Base-by-base conservation (phyloP, 805 yeast species). In the Danielozyma ontarioensis region DNA sequence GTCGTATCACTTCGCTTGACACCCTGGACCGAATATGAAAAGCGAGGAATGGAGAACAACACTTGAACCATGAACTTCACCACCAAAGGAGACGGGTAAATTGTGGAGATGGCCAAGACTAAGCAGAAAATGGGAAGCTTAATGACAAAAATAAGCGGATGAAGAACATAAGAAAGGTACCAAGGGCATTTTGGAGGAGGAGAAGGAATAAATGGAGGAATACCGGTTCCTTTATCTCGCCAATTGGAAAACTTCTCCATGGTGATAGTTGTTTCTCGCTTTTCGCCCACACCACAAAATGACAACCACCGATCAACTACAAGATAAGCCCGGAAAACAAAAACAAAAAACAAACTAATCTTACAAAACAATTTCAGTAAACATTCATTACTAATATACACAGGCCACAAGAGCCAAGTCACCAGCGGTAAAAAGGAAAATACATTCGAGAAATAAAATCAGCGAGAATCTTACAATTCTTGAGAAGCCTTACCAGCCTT, bases 151-250 rank as follows among this genome's bases (percentile, higher is more conserved):
- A 44, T n/a, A 3, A 37, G 24, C 5, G 42, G 40, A 17, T 38
- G 41, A 12, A 36, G 26, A 3, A 46, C 23, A 17, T 33, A 34
- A 16, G 42, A 41, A 5, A 37, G 17, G 8, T 37, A 3, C 2
- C 21, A 36, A 17, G 32, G 23, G 8, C 34, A 24, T 19, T 38
- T 33, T 3, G 68, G 51, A 27, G 53, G 39, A n/a, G 60, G 45
- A 0, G 53, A 44, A 1, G 95, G 95, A 61, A 83, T 64, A 45
- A 86, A 87, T 3, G 96, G 96, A 0, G 95, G 80, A 23, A 88
- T 83, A n/a, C 96, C 96, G 1, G 96, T 88, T 4, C 90, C 93
- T 41, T 79, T 83, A 52, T 87, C 96, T 57, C 96, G 72, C 80
- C 84, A 87, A 40, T 73, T 72, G 17, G 93, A 78, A 60, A 76